Percentiles rank a stretch among this genome's conserved stretches.
Conservation (phyloP, 129 eudicot species). For the Flaveria linearis region DNA sequence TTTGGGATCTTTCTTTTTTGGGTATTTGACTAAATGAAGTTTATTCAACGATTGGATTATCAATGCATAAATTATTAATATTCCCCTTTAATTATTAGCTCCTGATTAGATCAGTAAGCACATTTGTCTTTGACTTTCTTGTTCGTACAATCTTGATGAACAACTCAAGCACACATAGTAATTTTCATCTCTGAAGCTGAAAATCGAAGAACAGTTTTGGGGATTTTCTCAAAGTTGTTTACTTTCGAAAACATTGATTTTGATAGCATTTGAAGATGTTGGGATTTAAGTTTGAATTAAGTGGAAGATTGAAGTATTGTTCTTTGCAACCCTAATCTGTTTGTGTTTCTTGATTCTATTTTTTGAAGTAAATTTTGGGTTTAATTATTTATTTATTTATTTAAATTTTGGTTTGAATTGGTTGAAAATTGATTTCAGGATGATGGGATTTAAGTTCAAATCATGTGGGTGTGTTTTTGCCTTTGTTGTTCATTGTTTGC, state of each 20-base stretch:
- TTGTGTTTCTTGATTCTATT: conserved; percentile 12
- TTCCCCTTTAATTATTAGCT: conserved; percentile 22
- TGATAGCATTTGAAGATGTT: conserved; percentile 10
- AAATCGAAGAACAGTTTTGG: not conserved
- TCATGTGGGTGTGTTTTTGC: conserved; percentile 32
- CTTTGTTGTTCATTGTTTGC: conserved; percentile 26
- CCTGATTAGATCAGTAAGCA: conserved; percentile 11
- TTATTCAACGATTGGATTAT: conserved; percentile 33
- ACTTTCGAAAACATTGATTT: not conserved
- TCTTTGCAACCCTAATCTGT: not conserved
- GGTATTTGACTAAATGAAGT: conserved; percentile 21
- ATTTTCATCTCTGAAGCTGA: not conserved
- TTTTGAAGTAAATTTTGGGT: not conserved
- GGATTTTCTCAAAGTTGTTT: not conserved
- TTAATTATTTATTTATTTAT: not conserved
- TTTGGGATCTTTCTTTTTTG: conserved; percentile 13
- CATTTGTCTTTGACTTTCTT: conserved; percentile 21
- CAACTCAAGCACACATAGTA: not conserved
- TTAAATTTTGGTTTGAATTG: not conserved
- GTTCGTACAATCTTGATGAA: conserved; percentile 13
- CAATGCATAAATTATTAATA: conserved; percentile 29
- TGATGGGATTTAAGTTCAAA: conserved; percentile 38
- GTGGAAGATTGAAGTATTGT: conserved; percentile 36
- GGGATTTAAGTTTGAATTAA: conserved; percentile 29
- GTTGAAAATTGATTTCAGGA: conserved; percentile 20